Conservation (phyloP, 305 asterid genomes). For the Plantago lanceolata region DNA sequence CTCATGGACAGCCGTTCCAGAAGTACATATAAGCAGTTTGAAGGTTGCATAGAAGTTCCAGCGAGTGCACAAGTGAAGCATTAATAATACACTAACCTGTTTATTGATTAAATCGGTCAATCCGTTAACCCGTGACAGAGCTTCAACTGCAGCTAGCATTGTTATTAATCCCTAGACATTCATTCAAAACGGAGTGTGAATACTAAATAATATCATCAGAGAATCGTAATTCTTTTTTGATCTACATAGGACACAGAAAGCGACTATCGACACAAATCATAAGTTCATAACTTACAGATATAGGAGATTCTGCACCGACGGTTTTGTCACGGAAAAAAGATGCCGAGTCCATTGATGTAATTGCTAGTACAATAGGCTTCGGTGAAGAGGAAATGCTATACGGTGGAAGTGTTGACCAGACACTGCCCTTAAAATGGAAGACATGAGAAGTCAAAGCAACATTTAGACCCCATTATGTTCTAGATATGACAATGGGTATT, state of each 20-base stretch:
- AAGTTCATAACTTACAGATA: slow-evolving; percentile 63
- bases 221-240: slow-evolving; percentile 6
- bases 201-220: slow-evolving; percentile 3
- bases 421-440: slow-evolving; percentile 89
- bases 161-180: slow-evolving; percentile 74
- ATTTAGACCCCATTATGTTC: slow-evolving; percentile 23
- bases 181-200: slow-evolving; percentile 10
- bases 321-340: slow-evolving; percentile 92
- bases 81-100: slow-evolving; percentile 52
- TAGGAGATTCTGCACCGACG: slow-evolving; percentile 92
- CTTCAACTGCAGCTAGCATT: slow-evolving; percentile 89
- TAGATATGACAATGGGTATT: slow-evolving; percentile 21
- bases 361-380: slow-evolving; percentile 62
- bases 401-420: slow-evolving; percentile 96
- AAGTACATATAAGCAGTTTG: slow-evolving; percentile 4
- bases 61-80: background rate
- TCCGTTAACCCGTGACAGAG: slow-evolving; percentile 65
- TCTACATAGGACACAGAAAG: slow-evolving; percentile 18
- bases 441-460: slow-evolving; percentile 36
- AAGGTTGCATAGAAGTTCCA: background rate
- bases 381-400: slow-evolving; percentile 41
- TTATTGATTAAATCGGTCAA: slow-evolving; percentile 53
- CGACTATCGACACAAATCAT: slow-evolving; percentile 7
- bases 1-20: slow-evolving; percentile 6
- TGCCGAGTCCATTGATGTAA: slow-evolving; percentile 93